These are phyloP conservation scores for Leptographium lundbergii DNA, from an alignment of 2,329 filamentous ascomycete species.

Conservation along the genomic window DNA sequence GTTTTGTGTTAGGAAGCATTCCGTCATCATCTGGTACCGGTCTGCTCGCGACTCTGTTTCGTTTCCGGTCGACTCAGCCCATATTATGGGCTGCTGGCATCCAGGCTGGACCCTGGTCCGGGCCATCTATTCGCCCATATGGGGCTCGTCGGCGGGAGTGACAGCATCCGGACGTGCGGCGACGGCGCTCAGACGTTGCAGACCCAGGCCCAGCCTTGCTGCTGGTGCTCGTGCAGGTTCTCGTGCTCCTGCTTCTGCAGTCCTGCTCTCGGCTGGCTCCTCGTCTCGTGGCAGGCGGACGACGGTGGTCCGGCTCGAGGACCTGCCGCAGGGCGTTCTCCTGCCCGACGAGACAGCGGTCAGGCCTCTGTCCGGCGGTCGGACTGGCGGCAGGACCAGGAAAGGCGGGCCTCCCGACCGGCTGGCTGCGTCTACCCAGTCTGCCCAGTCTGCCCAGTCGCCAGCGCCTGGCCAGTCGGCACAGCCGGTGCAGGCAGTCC, in stretches of 20 bases:
- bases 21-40: background rate
- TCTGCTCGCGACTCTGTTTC: background rate
- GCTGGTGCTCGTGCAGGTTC: too few relatives aligned
- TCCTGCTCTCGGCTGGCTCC: background rate
- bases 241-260: too few relatives aligned
- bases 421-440: background rate
- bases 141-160: background rate
- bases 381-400: background rate
- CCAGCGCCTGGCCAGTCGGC: too few relatives aligned
- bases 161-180: background rate
- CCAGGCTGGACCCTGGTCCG: background rate
- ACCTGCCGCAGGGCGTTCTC: conserved; percentile 45
- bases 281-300: conserved; percentile 39
- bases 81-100: background rate
- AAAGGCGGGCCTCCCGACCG: background rate
- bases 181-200: background rate
- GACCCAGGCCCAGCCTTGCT: background rate
- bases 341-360: conserved; percentile 12
- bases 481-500: too few relatives aligned
- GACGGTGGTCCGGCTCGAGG: conserved; percentile 39
- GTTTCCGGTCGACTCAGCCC: background rate
- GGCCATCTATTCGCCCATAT: background rate
- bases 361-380: conserved; percentile 8
- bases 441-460: background rate
- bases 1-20: background rate